Base-by-base conservation (phyloP, 2,329 filamentous ascomycete genomes). In the Verruconis gallopava region DNA sequence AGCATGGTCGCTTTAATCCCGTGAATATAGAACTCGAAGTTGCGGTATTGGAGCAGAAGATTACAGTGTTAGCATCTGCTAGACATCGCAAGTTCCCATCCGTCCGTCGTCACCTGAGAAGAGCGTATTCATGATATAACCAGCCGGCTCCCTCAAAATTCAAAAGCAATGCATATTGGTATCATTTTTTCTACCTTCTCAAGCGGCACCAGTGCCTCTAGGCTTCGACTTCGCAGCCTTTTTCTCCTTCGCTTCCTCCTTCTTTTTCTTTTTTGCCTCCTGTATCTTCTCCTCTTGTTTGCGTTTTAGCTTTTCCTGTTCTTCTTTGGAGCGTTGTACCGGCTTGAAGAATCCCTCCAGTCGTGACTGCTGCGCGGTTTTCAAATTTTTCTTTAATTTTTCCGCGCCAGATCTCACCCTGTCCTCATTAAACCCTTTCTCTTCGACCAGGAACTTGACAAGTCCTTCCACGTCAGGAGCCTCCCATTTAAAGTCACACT, bases 401-500 rank as follows among this genome's bases (percentile, higher is more conserved):
- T 77, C 73, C 1, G 83, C 88, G 20, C 73, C 89, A 34, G 72
- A 76, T 28, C 88, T 76, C 5, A 98, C 91, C 14, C 91, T 75
- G 56, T 98, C 91, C 59, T 98, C 93, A 21, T 79, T 93, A 70
- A 98, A 98, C 1, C 88, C 91, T 66, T 98, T 98, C 56, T 96
- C 91, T 4, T 77, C 77, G 3, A 94, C 91, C 2, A 98, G 68
- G 61, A 85, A 98, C 52, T 91, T 75, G 48, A 98, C 75, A 0
- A 98, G 73, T 0, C 85, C 89, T 2, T 95, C 86, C 1, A 91
- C 70, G 53, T 98, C 88, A 3, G 91, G 91, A 46, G 79, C 80
- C 35, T 95, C 86, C 91, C 93, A 98, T 63, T 94, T 95, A 70
- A 96, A 94, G 58, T 98, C 86, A 61, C 88, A 96, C 11, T 85